Base-by-base conservation (phyloP, 129 eudicot species). In the Pseudognaphalium luteoalbum region DNA sequence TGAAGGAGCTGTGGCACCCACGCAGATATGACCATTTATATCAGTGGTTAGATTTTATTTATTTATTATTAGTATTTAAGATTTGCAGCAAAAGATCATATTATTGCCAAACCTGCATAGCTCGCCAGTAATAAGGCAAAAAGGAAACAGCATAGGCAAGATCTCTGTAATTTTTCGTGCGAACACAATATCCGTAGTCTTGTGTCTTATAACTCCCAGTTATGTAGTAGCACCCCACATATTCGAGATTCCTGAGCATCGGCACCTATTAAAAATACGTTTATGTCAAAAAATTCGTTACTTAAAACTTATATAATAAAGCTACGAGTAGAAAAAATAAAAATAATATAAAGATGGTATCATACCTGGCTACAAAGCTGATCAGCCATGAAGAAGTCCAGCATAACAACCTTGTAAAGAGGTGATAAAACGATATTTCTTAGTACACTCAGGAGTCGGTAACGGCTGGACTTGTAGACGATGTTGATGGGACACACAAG, bases 331-430 rank as follows among this genome's bases (percentile, higher is more conserved):
- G 12, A 20, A 58, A 22, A 28, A 25, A 22, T 11, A 62, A 19
- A 17, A 3, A 77, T 17, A 58, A 29, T 19, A 29, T 29, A 4
- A 58, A 58, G 20, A 30, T 61, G 29, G 22, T 58, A 22, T 4
- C 51, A 9, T 58, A 91, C 99, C 95, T 95, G 99, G 84, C 99
- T 95, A 86, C 97, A 91, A 25, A 95, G 95, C 79, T 95, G 99
- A 85, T 95, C 99, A 73, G 99, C 97, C 97, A 95, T 95, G 92
- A 91, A 95, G 83, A 95, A 95, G 71, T 95, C 99, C 29, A 95
- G 80, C 99, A 95, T 95, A 50, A 83, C 88, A 74, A 95, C 95
- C 87, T 91, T 95, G 84, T 95, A 95, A 9, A 95, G 80, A 63
- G 99, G 99, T 9, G 99, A 91, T 39, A 91, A 72, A 70, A 89